A percentile compares a stretch with the other conserved stretches of the same genome.
Evolutionary conservation across 2,329 filamentous ascomycete genomes (phyloP).

Genomic region (Aspergillus quadrilineatus): DNA sequence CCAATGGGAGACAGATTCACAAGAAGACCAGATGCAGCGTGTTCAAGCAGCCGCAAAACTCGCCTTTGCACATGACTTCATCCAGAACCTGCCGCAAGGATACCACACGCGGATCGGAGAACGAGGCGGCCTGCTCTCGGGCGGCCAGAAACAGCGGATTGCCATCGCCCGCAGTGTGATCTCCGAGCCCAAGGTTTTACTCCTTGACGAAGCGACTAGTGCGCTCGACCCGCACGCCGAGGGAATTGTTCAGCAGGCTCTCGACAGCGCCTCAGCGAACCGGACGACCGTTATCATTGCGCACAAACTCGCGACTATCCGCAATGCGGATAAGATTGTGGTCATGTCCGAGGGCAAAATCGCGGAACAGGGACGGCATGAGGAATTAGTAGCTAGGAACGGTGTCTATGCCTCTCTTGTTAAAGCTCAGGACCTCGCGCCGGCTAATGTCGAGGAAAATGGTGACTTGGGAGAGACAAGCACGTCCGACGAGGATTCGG

Average conservation of each 20-base stretch:
- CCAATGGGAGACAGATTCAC: conserved; percentile 64
- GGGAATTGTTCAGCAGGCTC: conserved; percentile 86
- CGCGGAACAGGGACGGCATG: conserved; percentile 86
- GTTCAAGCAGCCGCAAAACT: conserved; percentile 80
- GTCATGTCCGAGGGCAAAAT: conserved; percentile 83
- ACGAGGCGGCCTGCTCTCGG: conserved; percentile 84
- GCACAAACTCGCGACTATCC: conserved; percentile 91
- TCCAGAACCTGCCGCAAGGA: conserved; percentile 74
- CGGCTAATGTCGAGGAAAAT: background rate
- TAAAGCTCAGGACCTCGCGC: background rate
- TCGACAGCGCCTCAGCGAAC: conserved; percentile 63
- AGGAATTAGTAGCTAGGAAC: conserved; percentile 66
- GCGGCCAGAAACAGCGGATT: conserved; percentile 95
- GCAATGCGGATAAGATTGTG: conserved; percentile 90
- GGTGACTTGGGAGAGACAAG: conserved; percentile 52
- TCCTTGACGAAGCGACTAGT: conserved; percentile 93
- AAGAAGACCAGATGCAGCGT: conserved; percentile 64
- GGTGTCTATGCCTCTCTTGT: background rate
- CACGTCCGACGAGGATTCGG: background rate
- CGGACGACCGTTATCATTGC: conserved; percentile 95
- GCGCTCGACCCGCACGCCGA: conserved; percentile 93
- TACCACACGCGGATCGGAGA: conserved; percentile 96
- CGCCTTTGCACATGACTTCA: conserved; percentile 92
- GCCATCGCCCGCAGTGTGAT: conserved; percentile 90
- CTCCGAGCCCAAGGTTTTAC: conserved; percentile 83